Evolutionary conservation across 78 protist species (phyloP), one percentile per base, ranked within the genome.

Genomic region (Isochrysis galbana): DNA sequence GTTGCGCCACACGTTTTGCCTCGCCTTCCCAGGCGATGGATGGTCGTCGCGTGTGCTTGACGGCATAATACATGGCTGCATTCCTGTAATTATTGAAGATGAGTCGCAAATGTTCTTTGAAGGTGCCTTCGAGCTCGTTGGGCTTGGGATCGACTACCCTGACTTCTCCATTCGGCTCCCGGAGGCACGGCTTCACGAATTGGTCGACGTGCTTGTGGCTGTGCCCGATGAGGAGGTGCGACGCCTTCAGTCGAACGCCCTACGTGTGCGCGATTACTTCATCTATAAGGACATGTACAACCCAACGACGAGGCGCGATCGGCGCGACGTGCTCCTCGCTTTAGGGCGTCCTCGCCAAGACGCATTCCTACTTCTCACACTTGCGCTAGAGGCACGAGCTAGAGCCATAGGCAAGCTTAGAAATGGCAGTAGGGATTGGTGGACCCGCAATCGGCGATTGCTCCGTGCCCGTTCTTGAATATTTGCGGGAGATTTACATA

Each of bases 1-100:
- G 5, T 0, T 3, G 23, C 34, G 5, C 36, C 0, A n/a, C 25
- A 36, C 23, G 4, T 90, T 72, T 36, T 90, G 92, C 87, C 61
- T 90, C 29, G 82, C 67, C 44, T 42, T 45, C 61, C 86, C 82
- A 2, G 51, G 84, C 48, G 47, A 42, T n/a, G 92, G 86, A 22
- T 90, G 87, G 87, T 45, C 87, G 42, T 55, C 87, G 48, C 84
- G 92, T 0, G 42, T 69, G 17, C 38, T 25, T 23, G 92, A 90
- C 44, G 84, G 77, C 22, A 38, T 90, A 22, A 34, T 72, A 14
- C 54, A 44, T 34, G 92, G 92, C 25, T 90, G 92, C 92, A 72
- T 90, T 0, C 92, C 92, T 4, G 92, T 90, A 1, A 21, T 90
- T 2, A 22, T 90, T 1, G 26, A 36, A 45, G 92, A 90, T 47